Percentiles rank a stretch among this genome's conserved stretches.
Evolutionary conservation across 805 yeast genomes (phyloP).

Genomic region (Schwanniomyces vanrijiae): DNA sequence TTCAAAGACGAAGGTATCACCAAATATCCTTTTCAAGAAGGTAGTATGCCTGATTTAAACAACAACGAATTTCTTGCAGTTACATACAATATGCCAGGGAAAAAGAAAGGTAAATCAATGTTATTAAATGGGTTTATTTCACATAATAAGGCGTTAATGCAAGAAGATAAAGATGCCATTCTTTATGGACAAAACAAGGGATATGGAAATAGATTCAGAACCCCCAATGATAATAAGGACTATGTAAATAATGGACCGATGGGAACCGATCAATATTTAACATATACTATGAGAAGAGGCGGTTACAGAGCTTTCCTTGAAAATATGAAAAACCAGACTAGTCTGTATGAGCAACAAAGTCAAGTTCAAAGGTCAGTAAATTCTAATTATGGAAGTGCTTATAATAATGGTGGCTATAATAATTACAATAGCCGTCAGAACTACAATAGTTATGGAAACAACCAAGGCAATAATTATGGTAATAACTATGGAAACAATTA

Average conservation of each 20-base stretch:
- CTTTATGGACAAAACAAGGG: constrained; percentile 41
- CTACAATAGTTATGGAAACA: constrained; percentile 5
- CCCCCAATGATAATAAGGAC: constrained; percentile 29
- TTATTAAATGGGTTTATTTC: constrained; percentile 76
- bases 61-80: constrained; percentile 42
- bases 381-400: constrained; percentile 8
- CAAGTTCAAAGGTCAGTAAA: constrained; percentile 4
- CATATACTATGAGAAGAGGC: constrained; percentile 36
- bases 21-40: constrained; percentile 48
- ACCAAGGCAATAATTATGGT: constrained; percentile 1
- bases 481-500: constrained; percentile 9
- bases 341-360: constrained; percentile 7
- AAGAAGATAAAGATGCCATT: constrained; percentile 67
- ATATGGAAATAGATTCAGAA: constrained; percentile 34
- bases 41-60: constrained; percentile 45
- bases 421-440: constrained; percentile 10
- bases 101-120: constrained; percentile 73
- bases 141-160: constrained; percentile 57
- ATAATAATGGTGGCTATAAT: constrained; percentile 7
- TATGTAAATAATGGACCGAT: constrained; percentile 43
- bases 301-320: constrained; percentile 35
- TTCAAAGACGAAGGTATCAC: constrained; percentile 37
- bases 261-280: constrained; percentile 30
- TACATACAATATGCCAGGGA: constrained; percentile 61
- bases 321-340: constrained; percentile 16